phyloP scores from a whole-genome alignment of 352 stramenopile genomes.

The Globisporangium spiculum region DNA sequence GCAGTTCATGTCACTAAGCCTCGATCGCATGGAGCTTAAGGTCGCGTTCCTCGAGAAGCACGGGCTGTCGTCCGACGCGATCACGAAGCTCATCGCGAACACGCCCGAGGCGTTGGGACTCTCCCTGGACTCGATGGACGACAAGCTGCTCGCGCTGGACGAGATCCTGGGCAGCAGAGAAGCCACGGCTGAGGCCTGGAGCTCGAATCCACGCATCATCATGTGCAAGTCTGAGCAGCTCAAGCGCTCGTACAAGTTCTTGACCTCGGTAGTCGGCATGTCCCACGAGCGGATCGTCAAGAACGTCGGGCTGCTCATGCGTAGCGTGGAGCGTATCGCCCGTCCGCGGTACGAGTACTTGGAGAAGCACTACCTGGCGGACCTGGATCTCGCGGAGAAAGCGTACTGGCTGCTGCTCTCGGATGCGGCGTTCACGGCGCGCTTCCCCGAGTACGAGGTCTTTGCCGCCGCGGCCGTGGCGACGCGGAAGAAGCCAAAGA shows the following conservation, averaged over 20 bases:
- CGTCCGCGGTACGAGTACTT: constrained; percentile 50
- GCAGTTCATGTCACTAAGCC: constrained; percentile 36
- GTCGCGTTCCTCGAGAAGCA: constrained; percentile 27
- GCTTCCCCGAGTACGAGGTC: constrained; percentile 27
- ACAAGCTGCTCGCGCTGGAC: constrained; percentile 39
- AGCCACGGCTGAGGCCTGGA: constrained; percentile 21
- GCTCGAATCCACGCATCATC: constrained; percentile 34
- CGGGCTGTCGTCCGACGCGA: constrained; percentile 27
- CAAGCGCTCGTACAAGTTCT: constrained; percentile 35
- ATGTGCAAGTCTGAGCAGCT: constrained; percentile 50
- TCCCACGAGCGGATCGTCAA: constrained; percentile 26
- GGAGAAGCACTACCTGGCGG: constrained; percentile 2
- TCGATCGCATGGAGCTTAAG: constrained; percentile 35
- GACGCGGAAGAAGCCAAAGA: background rate
- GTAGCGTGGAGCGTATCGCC: constrained; percentile 36
- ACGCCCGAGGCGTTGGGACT: constrained; percentile 43
- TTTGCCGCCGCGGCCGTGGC: background rate
- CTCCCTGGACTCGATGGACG: constrained; percentile 31
- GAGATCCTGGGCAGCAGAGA: constrained; percentile 34
- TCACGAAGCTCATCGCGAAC: constrained; percentile 32
- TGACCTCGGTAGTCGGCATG: constrained; percentile 34
- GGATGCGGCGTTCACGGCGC: constrained; percentile 27
- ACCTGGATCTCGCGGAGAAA: constrained; percentile 15
- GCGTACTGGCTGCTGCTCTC: constrained; percentile 36
- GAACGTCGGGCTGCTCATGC: constrained; percentile 37